These are phyloP conservation scores for Paxillus rubicundulus DNA, from an alignment of 768 basidiomycete genomes.

Conservation along the genomic window DNA sequence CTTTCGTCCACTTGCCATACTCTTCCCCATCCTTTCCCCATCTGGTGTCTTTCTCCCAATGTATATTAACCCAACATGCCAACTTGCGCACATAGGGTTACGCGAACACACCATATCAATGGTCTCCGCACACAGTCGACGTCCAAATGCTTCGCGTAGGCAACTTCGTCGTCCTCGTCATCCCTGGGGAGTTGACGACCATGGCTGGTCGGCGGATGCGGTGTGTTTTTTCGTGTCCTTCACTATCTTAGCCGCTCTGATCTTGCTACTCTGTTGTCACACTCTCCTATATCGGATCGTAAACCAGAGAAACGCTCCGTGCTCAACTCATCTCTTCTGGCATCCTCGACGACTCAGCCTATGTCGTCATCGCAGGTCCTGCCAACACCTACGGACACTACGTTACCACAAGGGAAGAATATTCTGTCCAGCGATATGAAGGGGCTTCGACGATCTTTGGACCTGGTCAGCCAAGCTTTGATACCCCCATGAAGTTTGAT, in stretches of 20 bases:
- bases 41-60: no score
- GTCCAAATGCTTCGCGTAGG: constrained; percentile 78
- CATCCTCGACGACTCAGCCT: constrained; percentile 63
- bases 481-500: not conserved
- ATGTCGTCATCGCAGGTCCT: constrained; percentile 78
- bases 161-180: constrained; percentile 70
- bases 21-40: not conserved
- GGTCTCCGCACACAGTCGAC: constrained; percentile 72
- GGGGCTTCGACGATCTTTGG: constrained; percentile 81
- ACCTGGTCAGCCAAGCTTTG: constrained; percentile 48
- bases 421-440: constrained; percentile 73
- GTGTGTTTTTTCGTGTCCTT: constrained; percentile 36
- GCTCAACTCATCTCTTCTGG: constrained; percentile 59
- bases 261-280: not conserved
- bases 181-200: constrained; percentile 79
- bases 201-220: constrained; percentile 78
- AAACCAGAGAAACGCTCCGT: constrained; percentile 61
- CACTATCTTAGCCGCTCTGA: not conserved
- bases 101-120: constrained; percentile 65
- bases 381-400: constrained; percentile 81
- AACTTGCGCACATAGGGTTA: constrained; percentile 48
- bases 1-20: not conserved
- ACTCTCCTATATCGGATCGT: not conserved
- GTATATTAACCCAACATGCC: not conserved
- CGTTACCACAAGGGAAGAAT: constrained; percentile 71